These are phyloP conservation scores for Penicillium lividum DNA, from an alignment of 495 filamentous ascomycete genomes.

Conservation along the genomic window DNA sequence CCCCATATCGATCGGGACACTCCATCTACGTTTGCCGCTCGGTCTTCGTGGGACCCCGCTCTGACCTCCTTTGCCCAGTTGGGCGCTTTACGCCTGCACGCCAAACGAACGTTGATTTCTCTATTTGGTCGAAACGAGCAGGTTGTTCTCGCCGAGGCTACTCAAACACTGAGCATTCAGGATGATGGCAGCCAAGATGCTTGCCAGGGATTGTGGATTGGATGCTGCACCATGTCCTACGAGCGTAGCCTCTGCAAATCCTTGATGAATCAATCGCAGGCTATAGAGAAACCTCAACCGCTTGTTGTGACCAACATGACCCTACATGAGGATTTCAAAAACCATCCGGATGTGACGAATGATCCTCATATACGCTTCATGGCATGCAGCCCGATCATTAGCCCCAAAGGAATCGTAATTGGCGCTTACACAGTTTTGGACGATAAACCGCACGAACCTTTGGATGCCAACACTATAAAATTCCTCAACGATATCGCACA, in stretches of 20 bases:
- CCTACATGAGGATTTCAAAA: conserved; percentile 28
- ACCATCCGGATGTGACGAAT: conserved; percentile 29
- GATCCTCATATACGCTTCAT: conserved; percentile 54
- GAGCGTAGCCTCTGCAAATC: conserved; percentile 46
- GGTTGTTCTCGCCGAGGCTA: conserved; percentile 63
- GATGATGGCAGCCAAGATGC: conserved; percentile 32
- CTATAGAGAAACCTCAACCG: conserved; percentile 15
- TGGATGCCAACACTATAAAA: background rate
- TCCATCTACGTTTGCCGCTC: conserved; percentile 5
- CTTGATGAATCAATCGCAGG: conserved; percentile 20
- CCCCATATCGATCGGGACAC: conserved; percentile 14
- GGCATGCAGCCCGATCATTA: conserved; percentile 30
- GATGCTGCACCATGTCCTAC: conserved; percentile 38
- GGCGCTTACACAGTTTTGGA: conserved; percentile 21
- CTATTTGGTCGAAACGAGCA: conserved; percentile 56
- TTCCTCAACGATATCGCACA: conserved; percentile 14
- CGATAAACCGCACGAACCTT: conserved; percentile 15
- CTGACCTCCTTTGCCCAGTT: conserved; percentile 64
- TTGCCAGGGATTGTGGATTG: conserved; percentile 41
- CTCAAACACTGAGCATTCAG: conserved; percentile 50
- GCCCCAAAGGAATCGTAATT: conserved; percentile 17
- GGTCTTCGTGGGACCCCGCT: conserved; percentile 49
- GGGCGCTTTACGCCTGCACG: conserved; percentile 53
- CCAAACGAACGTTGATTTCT: conserved; percentile 54
- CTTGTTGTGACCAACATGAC: conserved; percentile 23